Conservation (phyloP, 192 early-diverging fungal genomes). For the Linnemannia zychae region DNA sequence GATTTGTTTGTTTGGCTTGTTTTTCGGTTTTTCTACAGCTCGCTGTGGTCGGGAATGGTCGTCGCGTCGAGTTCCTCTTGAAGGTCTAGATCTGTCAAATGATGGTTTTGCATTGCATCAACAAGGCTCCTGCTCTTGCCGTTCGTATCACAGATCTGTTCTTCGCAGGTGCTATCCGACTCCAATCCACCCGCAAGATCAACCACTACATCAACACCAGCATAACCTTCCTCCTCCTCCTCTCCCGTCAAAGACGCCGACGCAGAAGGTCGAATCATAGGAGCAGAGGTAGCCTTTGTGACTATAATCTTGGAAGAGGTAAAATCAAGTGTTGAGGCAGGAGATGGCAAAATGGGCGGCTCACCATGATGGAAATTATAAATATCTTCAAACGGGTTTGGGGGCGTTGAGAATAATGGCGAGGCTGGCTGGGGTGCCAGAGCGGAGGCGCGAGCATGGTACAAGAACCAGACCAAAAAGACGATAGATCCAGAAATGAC, state of each 20-base stretch:
- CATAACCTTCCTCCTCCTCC: neutral
- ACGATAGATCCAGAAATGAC: slow-evolving; percentile 28
- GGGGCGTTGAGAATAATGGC: slow-evolving; percentile 20
- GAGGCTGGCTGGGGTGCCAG: slow-evolving; percentile 27
- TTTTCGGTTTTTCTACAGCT: neutral
- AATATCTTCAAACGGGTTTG: slow-evolving; percentile 19
- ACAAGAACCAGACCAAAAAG: slow-evolving; percentile 35
- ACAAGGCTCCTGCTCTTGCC: neutral
- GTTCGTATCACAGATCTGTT: neutral
- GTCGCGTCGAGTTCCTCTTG: neutral
- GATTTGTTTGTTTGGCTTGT: no score
- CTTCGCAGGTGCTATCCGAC: neutral
- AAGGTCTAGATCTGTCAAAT: neutral
- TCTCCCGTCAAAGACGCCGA: neutral
- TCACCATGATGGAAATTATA: slow-evolving; percentile 21
- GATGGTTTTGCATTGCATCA: neutral
- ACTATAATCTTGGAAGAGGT: neutral
- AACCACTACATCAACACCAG: no score
- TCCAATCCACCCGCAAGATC: neutral
- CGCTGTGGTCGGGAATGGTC: neutral
- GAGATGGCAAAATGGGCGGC: slow-evolving; percentile 11
- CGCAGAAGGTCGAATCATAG: neutral
- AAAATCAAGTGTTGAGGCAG: neutral
- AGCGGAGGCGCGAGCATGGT: slow-evolving; percentile 26
- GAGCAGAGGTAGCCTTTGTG: neutral